These are phyloP conservation scores for Somion occarium DNA, from an alignment of 1,284 basidiomycete genomes.

Conservation along the genomic window DNA sequence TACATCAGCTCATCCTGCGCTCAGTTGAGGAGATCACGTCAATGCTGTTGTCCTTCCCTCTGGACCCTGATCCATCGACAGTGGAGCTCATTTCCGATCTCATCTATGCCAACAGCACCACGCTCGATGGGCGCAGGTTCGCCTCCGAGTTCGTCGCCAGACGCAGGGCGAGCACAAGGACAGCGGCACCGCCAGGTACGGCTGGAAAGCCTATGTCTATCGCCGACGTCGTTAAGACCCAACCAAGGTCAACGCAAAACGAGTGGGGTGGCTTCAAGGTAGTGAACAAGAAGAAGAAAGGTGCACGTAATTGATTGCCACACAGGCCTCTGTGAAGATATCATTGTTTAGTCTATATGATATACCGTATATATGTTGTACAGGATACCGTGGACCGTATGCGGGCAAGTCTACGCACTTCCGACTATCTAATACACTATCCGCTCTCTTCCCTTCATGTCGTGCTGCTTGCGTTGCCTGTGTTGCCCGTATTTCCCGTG, in stretches of 20 bases:
- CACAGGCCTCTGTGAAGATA: neutral
- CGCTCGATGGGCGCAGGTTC: conserved; percentile 92
- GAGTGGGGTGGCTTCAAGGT: conserved; percentile 88
- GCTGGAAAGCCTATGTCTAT: conserved; percentile 62
- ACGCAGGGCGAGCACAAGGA: conserved; percentile 78
- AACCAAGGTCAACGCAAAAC: conserved; percentile 67
- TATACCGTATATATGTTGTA: conserved; percentile 2
- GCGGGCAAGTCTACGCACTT: neutral
- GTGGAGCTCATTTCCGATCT: conserved; percentile 88
- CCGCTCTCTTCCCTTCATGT: neutral
- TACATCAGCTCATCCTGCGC: conserved; percentile 12
- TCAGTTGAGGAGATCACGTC: conserved; percentile 90
- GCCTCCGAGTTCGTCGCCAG: conserved; percentile 86
- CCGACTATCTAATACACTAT: neutral
- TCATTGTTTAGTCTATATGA: conserved; percentile 2
- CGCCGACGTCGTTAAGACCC: conserved; percentile 85
- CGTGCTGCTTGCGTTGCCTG: neutral
- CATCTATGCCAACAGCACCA: conserved; percentile 92
- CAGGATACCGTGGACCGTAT: neutral
- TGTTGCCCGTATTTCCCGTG: neutral
- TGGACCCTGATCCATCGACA: conserved; percentile 80
- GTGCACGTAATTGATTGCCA: conserved; percentile 35
- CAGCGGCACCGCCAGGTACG: conserved; percentile 31
- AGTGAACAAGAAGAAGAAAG: conserved; percentile 91
- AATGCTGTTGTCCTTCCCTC: conserved; percentile 87